Conservation (phyloP, 1,284 basidiomycete species). For the Puccinia novopanici region DNA sequence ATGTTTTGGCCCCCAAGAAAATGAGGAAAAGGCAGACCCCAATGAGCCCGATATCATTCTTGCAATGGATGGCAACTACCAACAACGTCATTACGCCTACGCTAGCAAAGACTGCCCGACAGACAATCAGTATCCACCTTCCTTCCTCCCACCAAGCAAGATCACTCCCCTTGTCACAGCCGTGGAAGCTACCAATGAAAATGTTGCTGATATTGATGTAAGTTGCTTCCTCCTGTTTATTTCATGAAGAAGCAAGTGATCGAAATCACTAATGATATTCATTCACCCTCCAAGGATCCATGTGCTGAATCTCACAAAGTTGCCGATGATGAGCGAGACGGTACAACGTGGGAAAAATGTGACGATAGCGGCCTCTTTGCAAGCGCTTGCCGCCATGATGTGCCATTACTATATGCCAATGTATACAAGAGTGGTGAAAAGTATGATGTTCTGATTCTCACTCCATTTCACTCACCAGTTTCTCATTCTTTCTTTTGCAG, state of each 20-base stretch:
- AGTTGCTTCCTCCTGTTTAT: neutral
- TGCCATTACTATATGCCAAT: constrained; percentile 5
- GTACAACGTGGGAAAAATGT: constrained; percentile 18
- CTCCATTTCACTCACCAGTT: neutral
- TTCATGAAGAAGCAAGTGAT: neutral
- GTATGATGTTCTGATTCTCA: neutral
- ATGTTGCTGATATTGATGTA: neutral
- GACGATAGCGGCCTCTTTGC: constrained; percentile 26
- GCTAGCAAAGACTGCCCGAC: constrained; percentile 13
- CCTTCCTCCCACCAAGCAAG: neutral
- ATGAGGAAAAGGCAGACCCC: neutral
- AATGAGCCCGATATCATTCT: constrained; percentile 4
- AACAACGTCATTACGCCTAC: neutral
- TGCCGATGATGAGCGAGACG: constrained; percentile 6
- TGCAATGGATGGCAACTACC: constrained; percentile 10
- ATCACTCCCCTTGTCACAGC: neutral
- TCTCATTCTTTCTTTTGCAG: neutral
- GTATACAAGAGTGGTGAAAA: constrained; percentile 23
- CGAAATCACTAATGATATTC: neutral
- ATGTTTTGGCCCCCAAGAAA: neutral
- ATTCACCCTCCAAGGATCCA: neutral
- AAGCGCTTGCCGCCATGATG: constrained; percentile 11
- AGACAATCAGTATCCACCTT: neutral
- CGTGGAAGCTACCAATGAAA: neutral
- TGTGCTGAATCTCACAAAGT: constrained; percentile 11